phyloP scores from a whole-genome alignment of 805 yeast genomes.

The Hanseniaspora occidentalis region DNA sequence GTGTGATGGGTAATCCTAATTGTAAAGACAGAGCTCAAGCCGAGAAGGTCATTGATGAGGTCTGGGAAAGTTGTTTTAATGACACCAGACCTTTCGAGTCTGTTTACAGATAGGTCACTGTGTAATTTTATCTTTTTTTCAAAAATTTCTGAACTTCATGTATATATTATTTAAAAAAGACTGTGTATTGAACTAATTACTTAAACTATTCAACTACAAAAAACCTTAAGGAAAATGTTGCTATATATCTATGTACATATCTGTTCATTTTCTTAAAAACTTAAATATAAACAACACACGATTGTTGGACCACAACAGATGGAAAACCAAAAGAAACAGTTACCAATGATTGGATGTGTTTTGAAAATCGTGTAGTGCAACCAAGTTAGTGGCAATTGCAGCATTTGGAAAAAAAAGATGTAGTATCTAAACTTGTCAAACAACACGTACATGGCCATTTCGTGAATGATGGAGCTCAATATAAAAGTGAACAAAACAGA shows the following conservation, averaged over 20 bases:
- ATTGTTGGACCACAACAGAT: slow-evolving; percentile 82
- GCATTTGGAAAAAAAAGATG: slow-evolving; percentile 69
- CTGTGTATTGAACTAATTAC: no score
- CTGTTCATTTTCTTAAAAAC: slow-evolving; percentile 33
- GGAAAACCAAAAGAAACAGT: slow-evolving; percentile 82
- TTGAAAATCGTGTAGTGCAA: slow-evolving; percentile 46
- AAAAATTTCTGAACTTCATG: no score
- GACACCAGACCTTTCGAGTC: slow-evolving; percentile 95
- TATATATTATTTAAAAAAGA: no score
- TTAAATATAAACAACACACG: slow-evolving; percentile 71
- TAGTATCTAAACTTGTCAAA: slow-evolving; percentile 75
- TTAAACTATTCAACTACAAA: no score
- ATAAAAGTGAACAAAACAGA: slow-evolving; percentile 75
- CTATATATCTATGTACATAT: background rate
- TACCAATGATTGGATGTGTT: slow-evolving; percentile 52
- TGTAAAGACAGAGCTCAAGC: slow-evolving; percentile 70
- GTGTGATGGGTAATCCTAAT: slow-evolving; percentile 77
- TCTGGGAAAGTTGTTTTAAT: slow-evolving; percentile 84
- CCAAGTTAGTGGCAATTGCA: slow-evolving; percentile 69
- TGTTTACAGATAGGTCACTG: slow-evolving; percentile 56
- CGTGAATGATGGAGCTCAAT: slow-evolving; percentile 76
- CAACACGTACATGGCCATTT: slow-evolving; percentile 80
- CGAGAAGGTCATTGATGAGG: slow-evolving; percentile 65
- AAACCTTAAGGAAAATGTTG: background rate
- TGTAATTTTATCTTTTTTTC: no score